Evolutionary conservation across 768 basidiomycete genomes (phyloP).

Genomic region (Cystobasidium ongulense): DNA sequence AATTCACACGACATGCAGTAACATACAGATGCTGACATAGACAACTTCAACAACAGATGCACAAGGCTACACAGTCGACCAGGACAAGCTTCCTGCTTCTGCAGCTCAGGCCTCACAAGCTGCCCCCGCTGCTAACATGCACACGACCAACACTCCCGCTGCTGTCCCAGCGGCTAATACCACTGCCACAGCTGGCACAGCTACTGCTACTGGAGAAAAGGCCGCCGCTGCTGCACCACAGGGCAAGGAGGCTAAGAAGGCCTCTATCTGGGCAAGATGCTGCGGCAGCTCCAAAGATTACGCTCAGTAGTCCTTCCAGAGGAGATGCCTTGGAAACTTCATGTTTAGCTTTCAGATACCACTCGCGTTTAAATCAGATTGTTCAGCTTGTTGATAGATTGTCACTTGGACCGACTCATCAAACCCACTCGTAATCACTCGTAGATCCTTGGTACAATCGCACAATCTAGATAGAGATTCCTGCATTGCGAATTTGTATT

Average conservation of each 20-base stretch:
- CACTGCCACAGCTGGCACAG: constrained; percentile 13
- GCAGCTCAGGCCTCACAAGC: not conserved
- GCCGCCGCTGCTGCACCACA: not conserved
- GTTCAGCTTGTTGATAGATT: too few relatives aligned
- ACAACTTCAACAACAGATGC: too few relatives aligned
- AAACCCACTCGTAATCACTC: not conserved
- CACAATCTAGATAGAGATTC: too few relatives aligned
- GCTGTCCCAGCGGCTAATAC: constrained; percentile 12
- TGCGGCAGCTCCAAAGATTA: constrained; percentile 23
- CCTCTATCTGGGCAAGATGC: not conserved
- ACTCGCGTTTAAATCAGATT: too few relatives aligned
- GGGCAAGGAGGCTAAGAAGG: constrained; percentile 20
- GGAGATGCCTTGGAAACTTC: too few relatives aligned
- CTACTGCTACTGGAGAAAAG: constrained; percentile 1
- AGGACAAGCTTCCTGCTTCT: constrained; percentile 12
- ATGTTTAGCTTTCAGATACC: too few relatives aligned
- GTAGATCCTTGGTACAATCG: too few relatives aligned
- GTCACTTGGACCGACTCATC: too few relatives aligned
- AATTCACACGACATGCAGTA: not conserved
- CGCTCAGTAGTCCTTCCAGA: not conserved
- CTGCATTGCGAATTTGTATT: too few relatives aligned
- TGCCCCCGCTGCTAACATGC: not conserved
- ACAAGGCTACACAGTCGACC: constrained; percentile 23
- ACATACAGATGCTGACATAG: too few relatives aligned
- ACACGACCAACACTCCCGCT: not conserved